A percentile compares a stretch with the other conserved stretches of the same genome.
These are phyloP conservation scores for Striga hermonthica DNA, from an alignment of 305 asterid species.

Conservation along the genomic window DNA sequence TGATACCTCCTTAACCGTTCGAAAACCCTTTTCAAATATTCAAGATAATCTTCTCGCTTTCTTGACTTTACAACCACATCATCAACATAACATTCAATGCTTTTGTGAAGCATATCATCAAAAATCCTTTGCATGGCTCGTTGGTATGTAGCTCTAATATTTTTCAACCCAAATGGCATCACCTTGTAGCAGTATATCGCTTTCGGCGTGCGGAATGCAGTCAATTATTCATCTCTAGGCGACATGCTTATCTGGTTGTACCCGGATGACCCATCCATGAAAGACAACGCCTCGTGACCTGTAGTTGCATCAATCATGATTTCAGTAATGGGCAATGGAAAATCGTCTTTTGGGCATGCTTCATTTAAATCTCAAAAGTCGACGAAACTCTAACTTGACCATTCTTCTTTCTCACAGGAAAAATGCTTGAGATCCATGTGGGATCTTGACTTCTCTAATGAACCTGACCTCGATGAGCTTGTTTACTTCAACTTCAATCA, in stretches of 20 bases:
- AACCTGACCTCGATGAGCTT: not conserved
- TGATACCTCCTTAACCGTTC: not conserved
- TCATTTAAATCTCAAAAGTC: not conserved
- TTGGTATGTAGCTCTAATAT: slow-evolving; percentile 1
- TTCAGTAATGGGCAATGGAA: not conserved
- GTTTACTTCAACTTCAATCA: not conserved
- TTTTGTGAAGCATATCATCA: slow-evolving; percentile 11
- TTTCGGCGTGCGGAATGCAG: not conserved
- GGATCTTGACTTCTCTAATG: not conserved
- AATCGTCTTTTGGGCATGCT: not conserved
- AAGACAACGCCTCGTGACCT: not conserved
- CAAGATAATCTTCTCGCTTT: not conserved
- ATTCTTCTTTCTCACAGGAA: not conserved
- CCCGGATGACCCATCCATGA: slow-evolving; percentile 7
- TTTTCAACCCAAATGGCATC: not conserved
- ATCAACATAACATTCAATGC: slow-evolving; percentile 1
- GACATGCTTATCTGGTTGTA: not conserved
- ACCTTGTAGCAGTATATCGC: slow-evolving; percentile 6
- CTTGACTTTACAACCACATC: slow-evolving; percentile 8
- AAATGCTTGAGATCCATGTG: not conserved
- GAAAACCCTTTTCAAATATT: not conserved
- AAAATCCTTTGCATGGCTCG: slow-evolving; percentile 14
- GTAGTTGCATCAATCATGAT: not conserved
- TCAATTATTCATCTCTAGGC: not conserved
- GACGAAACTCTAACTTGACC: not conserved